These are phyloP conservation scores for Pontederia paniculata DNA, from an alignment of 176 grass and related monocot species.

Conservation along the genomic window DNA sequence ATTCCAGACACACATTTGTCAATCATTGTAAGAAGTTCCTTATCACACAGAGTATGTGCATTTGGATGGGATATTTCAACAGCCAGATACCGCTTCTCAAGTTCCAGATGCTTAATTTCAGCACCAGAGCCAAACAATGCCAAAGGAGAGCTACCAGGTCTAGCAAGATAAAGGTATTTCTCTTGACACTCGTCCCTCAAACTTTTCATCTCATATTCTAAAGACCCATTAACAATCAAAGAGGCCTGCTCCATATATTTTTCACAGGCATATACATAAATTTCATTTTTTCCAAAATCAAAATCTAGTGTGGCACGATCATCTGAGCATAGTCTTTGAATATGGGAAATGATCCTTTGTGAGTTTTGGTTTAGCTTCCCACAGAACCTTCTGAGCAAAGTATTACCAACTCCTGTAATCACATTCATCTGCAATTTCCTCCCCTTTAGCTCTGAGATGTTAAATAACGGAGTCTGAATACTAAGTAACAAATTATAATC, in stretches of 20 bases:
- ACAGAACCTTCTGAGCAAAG: conserved; percentile 52
- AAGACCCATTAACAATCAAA: conserved; percentile 29
- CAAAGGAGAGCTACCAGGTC: conserved; percentile 27
- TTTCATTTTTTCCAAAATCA: conserved; percentile 45
- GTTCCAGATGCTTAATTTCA: conserved; percentile 96
- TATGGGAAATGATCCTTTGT: conserved; percentile 42
- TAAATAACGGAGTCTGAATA: conserved; percentile 35
- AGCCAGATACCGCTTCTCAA: conserved; percentile 54
- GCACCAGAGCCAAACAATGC: conserved; percentile 81
- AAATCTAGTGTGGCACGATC: conserved; percentile 54
- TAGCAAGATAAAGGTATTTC: conserved; percentile 44
- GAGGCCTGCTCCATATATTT: conserved; percentile 47
- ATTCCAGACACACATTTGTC: conserved; percentile 41
- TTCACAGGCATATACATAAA: conserved; percentile 58
- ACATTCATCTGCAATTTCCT: conserved; percentile 59
- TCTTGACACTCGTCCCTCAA: conserved; percentile 66
- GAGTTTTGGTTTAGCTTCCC: conserved; percentile 65
- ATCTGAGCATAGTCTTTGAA: conserved; percentile 51
- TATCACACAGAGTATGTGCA: conserved; percentile 46
- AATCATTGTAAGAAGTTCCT: conserved; percentile 61
- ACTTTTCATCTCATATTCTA: conserved; percentile 52
- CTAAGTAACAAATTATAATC: conserved; percentile 44
- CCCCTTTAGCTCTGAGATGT: conserved; percentile 42
- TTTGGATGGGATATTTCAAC: conserved; percentile 80
- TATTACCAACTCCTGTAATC: conserved; percentile 47